Evolutionary conservation across 2,329 filamentous ascomycete genomes (phyloP), one percentile per base, ranked within the genome.

Genomic region (Cladophialophora carrionii): DNA sequence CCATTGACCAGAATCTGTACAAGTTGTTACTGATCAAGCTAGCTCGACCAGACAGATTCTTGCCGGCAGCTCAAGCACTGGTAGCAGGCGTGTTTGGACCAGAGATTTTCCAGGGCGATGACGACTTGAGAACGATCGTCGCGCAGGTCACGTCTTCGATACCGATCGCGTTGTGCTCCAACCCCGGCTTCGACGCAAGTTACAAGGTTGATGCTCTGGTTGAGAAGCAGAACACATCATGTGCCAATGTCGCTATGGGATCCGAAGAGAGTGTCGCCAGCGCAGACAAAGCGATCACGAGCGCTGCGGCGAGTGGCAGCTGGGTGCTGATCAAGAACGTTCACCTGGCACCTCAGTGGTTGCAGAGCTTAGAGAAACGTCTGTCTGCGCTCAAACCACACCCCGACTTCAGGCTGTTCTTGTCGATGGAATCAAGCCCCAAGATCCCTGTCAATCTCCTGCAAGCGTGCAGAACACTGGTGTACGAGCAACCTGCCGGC

Each of bases 311-410:
- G 63, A 90, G 89, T 17, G 95, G 95, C 71, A 92, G 88, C 29
- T 99, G 95, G 95, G 96, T 99, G 9, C 85, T 99, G 67, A 88
- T 99, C 84, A 99, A 99, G 86, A 99, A 99, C 81, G 95, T 99
- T 22, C 95, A 99, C 78, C 85, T 99, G 68, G 92, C 94, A 32
- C 92, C 95, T 1, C 91, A 92, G 12, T 99, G 96, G 96, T 83
- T 99, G 34, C 94, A 98, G 78, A 96, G 92, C 73, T 85, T 99
- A 17, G 94, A 99, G 82, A 99, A 99, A 84, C 88, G 94, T 52
- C 90, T 99, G 80, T 92, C 96, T 71, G 91, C 92, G 10, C 89
- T 99, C 74, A 97, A 96, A 75, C 93, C 96, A 31, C 92, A 98
- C 78, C 84, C 87, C 43, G 90, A 96, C 75, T 99, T 99, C 85